Base-by-base conservation (phyloP, 768 basidiomycete genomes). In the Paxillus ammoniavirescens region DNA sequence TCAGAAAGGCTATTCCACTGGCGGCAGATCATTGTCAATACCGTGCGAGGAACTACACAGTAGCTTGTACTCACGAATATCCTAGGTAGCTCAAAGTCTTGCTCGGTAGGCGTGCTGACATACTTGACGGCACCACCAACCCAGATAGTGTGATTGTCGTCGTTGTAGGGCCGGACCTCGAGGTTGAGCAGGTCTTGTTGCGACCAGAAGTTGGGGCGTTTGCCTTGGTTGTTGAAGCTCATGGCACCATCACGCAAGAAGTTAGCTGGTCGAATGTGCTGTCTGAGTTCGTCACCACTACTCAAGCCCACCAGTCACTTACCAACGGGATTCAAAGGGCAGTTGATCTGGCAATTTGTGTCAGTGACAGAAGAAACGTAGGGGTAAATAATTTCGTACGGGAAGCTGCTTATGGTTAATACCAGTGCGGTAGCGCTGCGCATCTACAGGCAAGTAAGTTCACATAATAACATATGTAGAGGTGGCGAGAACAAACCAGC, bases 101-200 rank as follows among this genome's bases (percentile, higher is more conserved):
- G 58, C 49, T 75, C 73, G 8, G 58, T 71, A 30, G 72, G 68
- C 12, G 61, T 59, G 37, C 71, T 68, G 35, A 76, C 57, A 28
- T 67, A 70, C 35, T 65, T 70, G 42, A 77, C 67, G 5, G 73
- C 75, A 42, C 75, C 75, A 15, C 75, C 74, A 6, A 63, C 64
- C 75, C 75, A 75, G 42, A 67, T 63, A 43, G 73, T 74, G 50
- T 76, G 73, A 30, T 71, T 73, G 14, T 75, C 74, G 30, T 73
- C 69, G 35, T 71, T 65, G 57, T 71, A 75, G 9, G 70, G 65
- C 6, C 68, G 67, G 18, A 61, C 59, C 31, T 60, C 62, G 18
- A 76, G 62, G 38, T 70, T 58, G 45, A 75, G 66, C 47, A 65
- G 54, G 50, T 67, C 63, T 44, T 68, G 64, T 26, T 73, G 73